Evolutionary conservation across 768 basidiomycete genomes (phyloP).

Genomic region (Ephemerocybe angulata): DNA sequence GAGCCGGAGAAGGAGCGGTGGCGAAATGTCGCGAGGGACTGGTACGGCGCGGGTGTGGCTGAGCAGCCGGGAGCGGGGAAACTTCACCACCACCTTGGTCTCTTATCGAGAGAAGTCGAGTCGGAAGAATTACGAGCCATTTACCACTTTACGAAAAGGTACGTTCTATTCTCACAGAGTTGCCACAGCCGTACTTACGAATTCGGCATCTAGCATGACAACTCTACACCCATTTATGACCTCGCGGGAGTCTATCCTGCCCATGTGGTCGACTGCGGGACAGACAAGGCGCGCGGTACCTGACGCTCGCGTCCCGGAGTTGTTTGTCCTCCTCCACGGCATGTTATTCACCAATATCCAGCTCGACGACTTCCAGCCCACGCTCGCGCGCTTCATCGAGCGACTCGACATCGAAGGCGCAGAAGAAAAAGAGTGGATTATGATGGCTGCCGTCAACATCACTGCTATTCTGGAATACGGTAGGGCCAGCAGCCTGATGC

Average conservation of each 20-base stretch:
- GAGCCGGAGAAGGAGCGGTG: constrained; percentile 92
- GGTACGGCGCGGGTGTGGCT: constrained; percentile 85
- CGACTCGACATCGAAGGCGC: constrained; percentile 79
- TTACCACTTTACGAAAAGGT: constrained; percentile 97
- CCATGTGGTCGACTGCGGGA: constrained; percentile 77
- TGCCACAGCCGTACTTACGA: constrained; percentile 6
- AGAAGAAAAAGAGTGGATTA: constrained; percentile 88
- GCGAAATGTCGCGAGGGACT: constrained; percentile 84
- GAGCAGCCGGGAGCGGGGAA: constrained; percentile 93
- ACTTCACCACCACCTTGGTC: constrained; percentile 89
- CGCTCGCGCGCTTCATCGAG: constrained; percentile 82
- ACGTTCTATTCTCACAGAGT: constrained; percentile 18
- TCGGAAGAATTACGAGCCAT: constrained; percentile 79
- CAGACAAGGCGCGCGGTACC: constrained; percentile 73
- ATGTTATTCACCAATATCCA: constrained; percentile 97
- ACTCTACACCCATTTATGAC: constrained; percentile 83
- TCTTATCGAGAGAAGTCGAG: constrained; percentile 80
- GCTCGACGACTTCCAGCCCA: constrained; percentile 84
- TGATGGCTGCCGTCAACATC: constrained; percentile 90
- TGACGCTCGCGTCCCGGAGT: constrained; percentile 67
- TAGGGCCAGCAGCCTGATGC: constrained; percentile 62
- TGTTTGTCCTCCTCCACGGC: constrained; percentile 91
- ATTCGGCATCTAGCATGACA: constrained; percentile 63
- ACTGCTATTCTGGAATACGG: constrained; percentile 87
- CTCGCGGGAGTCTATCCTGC: constrained; percentile 85